Evolutionary conservation across 202 grass and related monocot species (phyloP).

Genomic region (Setaria viridis): DNA sequence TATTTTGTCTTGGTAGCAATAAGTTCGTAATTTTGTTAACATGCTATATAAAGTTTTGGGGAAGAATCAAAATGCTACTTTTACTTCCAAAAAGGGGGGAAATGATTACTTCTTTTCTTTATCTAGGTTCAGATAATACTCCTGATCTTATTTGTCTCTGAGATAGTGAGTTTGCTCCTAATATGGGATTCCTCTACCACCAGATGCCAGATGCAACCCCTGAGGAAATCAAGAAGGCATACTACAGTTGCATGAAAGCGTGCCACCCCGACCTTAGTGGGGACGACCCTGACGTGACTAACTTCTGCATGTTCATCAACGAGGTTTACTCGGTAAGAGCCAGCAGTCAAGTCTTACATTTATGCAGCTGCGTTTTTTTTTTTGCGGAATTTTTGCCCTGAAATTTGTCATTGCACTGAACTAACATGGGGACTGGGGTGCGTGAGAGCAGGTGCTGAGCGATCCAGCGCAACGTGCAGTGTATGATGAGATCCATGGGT

Average conservation of each 20-base stretch:
- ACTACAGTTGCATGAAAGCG: conserved; percentile 94
- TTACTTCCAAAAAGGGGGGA: background rate
- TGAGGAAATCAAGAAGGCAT: conserved; percentile 90
- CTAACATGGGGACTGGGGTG: conserved; percentile 35
- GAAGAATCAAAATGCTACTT: conserved; percentile 17
- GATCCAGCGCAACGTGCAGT: conserved; percentile 70
- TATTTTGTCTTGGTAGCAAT: background rate
- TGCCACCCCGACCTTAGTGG: conserved; percentile 94
- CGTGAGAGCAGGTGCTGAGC: conserved; percentile 70
- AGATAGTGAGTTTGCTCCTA: background rate
- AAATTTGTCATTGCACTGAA: conserved; percentile 21
- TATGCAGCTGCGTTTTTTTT: background rate
- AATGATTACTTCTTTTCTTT: background rate
- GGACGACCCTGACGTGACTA: conserved; percentile 70
- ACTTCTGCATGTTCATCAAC: conserved; percentile 93
- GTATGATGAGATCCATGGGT: conserved; percentile 83
- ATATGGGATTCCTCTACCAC: conserved; percentile 16
- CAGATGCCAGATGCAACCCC: conserved; percentile 90
- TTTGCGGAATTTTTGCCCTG: background rate
- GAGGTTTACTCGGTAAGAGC: conserved; percentile 81
- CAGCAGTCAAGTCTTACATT: background rate
- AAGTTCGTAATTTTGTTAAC: background rate
- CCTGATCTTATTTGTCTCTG: background rate
- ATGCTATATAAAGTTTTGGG: background rate
- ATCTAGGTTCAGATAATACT: background rate